A percentile compares a stretch with the other conserved stretches of the same genome.
phyloP scores from a whole-genome alignment of 495 filamentous ascomycete genomes.

The Penicilliopsis zonata region DNA sequence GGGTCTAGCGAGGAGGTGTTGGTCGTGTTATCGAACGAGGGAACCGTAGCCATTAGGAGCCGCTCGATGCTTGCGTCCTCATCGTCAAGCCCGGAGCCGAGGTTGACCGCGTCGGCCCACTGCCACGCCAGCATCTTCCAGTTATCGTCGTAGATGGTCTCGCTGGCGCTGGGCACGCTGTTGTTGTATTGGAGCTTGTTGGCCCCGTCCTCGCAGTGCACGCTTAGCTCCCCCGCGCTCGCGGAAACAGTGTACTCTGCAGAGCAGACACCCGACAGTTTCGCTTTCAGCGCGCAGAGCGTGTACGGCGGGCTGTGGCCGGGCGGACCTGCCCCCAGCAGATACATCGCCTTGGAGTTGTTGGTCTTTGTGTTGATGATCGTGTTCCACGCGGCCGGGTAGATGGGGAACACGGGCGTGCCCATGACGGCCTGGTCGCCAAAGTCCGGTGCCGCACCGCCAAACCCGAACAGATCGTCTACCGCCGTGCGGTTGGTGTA shows the following conservation, averaged over 20 bases:
- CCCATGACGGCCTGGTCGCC: slow-evolving; percentile 32
- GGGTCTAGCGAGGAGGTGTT: slow-evolving; percentile 15
- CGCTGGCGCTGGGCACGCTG: slow-evolving; percentile 18
- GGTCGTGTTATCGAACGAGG: slow-evolving; percentile 5
- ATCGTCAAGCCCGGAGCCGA: slow-evolving; percentile 47
- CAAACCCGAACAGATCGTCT: slow-evolving; percentile 59
- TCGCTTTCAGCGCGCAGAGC: slow-evolving; percentile 49
- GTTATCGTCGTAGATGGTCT: slow-evolving; percentile 24
- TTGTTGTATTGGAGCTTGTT: slow-evolving; percentile 40
- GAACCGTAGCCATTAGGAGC: slow-evolving; percentile 44
- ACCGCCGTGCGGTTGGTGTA: slow-evolving; percentile 44
- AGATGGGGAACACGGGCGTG: slow-evolving; percentile 51
- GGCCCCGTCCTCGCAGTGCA: slow-evolving; percentile 42
- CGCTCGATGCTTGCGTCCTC: slow-evolving; percentile 48
- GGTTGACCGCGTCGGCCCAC: slow-evolving; percentile 44
- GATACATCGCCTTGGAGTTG: slow-evolving; percentile 42
- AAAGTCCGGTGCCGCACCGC: no score
- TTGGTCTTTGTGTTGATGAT: slow-evolving; percentile 41
- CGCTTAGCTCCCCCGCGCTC: slow-evolving; percentile 38
- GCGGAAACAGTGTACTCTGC: slow-evolving; percentile 47
- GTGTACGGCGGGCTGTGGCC: slow-evolving; percentile 34
- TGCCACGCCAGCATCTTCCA: slow-evolving; percentile 47
- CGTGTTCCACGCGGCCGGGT: slow-evolving; percentile 50
- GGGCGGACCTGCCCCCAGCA: slow-evolving; percentile 40
- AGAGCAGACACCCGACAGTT: slow-evolving; percentile 46